Evolutionary conservation across 2,329 filamentous ascomycete genomes (phyloP), one percentile per base, ranked within the genome.

Genomic region (Chalaropsis ovoidea): DNA sequence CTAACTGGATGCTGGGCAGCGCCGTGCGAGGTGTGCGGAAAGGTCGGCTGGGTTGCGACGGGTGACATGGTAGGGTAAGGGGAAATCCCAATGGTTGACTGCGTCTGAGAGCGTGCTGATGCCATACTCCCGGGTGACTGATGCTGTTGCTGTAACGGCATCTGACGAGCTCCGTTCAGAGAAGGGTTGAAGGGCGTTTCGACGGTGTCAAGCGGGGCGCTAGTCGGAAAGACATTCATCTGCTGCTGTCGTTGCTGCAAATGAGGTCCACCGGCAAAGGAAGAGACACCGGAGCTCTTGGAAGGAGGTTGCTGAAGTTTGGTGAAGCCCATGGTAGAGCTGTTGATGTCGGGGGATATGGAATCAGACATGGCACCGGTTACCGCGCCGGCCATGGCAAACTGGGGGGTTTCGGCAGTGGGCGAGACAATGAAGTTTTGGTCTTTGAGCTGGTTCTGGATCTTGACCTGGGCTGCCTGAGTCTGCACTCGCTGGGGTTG

Each of bases 21-120:
- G 69, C 70, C 76, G 64, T 77, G 76, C 22, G 63, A 42, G 3
- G 41, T 61, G 11, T 65, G 67, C 31, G 77, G 78, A 70, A 78
- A 82, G 68, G 73, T 78, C 69, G 79, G 77, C 62, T 80, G 80
- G 6, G 74, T 77, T 1, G 80, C 76, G 19, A 79, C 76, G n/a
- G 82, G 79, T 11, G 82, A 81, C 69, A 83, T 71, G 41, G 82
- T 76, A 17, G 79, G 78, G 69, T 83, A 85, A 1, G 78, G 73
- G 2, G 75, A 76, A n/a, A 70, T 7, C 71, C 71, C 19, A 10
- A 70, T 72, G 8, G 72, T 49, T n/a, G 56, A 54, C 42, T 43
- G 61, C 2, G 58, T 42, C 27, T 42, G 61, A 35, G 54, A 27
- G 19, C 56, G 35, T 56, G 61, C 64, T 15, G 66, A 35, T 7